phyloP scores from a whole-genome alignment of 2,329 filamentous ascomycete genomes.

The Davidsoniella australis region DNA sequence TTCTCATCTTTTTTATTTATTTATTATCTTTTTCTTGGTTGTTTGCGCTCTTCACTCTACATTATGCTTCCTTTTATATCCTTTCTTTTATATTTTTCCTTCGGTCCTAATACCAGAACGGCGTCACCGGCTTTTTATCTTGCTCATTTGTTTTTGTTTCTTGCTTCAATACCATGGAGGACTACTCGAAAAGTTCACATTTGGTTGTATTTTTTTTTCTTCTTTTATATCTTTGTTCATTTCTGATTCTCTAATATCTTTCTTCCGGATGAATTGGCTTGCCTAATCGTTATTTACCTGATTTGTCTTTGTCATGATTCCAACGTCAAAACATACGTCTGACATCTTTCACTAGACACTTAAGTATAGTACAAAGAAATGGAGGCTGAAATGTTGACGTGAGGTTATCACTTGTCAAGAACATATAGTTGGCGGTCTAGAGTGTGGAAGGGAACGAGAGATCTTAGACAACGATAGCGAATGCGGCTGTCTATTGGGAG shows the following conservation, averaged over 20 bases:
- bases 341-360: too few species aligned
- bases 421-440: too few species aligned
- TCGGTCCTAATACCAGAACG: slow-evolving; percentile 28
- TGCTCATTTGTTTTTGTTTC: slow-evolving; percentile 5
- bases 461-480: too few species aligned
- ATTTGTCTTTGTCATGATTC: too few species aligned
- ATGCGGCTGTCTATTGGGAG: too few species aligned
- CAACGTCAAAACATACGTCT: too few species aligned
- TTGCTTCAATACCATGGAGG: background rate
- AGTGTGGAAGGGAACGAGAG: too few species aligned
- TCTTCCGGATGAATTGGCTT: background rate
- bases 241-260: slow-evolving; percentile 3
- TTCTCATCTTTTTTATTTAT: slow-evolving; percentile 5
- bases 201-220: background rate
- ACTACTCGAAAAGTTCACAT: slow-evolving; percentile 14
- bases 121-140: slow-evolving; percentile 15
- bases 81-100: slow-evolving; percentile 27
- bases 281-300: background rate
- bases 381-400: too few species aligned
- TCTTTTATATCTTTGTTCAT: slow-evolving; percentile 1
- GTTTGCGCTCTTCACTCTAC: slow-evolving; percentile 5
- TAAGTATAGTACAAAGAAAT: too few species aligned
- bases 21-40: slow-evolving; percentile 6
- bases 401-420: too few species aligned
- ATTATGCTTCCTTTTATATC: slow-evolving; percentile 16